These are phyloP conservation scores for Tephrocybe sp. DNA, from an alignment of 768 basidiomycete species.

Conservation along the genomic window DNA sequence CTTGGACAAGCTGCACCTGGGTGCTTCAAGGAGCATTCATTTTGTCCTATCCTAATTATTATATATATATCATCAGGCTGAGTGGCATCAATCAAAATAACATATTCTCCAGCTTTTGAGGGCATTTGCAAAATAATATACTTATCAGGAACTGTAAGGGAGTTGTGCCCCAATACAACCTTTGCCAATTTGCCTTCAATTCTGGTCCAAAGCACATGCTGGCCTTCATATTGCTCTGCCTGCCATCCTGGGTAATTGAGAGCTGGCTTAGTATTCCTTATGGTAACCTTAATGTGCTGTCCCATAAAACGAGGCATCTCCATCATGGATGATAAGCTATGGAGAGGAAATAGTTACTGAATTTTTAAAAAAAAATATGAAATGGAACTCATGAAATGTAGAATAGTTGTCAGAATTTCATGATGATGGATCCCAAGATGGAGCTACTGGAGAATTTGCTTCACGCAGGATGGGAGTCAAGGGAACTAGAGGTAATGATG, in stretches of 20 bases:
- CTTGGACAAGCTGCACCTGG: too few relatives aligned
- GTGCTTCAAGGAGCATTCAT: too few relatives aligned
- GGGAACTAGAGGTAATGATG: background rate
- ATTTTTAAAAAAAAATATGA: background rate
- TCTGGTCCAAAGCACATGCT: background rate
- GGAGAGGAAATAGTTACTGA: background rate
- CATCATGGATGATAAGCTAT: constrained; percentile 3
- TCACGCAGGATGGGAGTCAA: background rate
- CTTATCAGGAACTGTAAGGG: background rate
- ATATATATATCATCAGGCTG: too few relatives aligned
- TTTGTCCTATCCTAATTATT: too few relatives aligned
- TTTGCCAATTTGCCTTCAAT: background rate
- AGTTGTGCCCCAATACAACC: background rate
- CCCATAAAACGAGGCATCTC: background rate
- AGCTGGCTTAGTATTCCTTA: background rate
- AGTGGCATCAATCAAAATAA: too few relatives aligned
- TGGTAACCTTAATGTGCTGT: background rate
- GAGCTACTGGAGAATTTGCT: background rate
- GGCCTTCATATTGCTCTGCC: background rate
- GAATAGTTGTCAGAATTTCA: background rate
- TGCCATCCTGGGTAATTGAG: background rate
- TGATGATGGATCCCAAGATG: background rate
- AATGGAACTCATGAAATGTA: background rate
- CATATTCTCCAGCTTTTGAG: background rate
- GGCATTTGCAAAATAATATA: background rate